Evolutionary conservation across 108 stramenopile genomes (phyloP), one percentile per base, ranked within the genome.

Genomic region (Hondaea fermentalgiana): DNA sequence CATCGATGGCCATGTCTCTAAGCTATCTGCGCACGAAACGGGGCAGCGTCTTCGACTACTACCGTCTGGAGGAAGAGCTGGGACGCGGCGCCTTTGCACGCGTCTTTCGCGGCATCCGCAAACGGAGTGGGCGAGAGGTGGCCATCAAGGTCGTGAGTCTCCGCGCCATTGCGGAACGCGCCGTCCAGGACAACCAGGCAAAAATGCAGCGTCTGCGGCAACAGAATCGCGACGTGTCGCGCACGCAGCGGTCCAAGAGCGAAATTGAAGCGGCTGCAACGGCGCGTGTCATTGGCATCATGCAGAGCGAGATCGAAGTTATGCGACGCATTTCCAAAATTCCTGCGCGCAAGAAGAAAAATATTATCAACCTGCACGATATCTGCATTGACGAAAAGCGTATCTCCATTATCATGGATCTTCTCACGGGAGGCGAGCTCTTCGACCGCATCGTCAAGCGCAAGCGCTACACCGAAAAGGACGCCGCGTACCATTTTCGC

Each of bases 381-480:
- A 53, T 83, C 49, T 53, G 19, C 51, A 53, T 83, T 17, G 51
- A 83, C 51, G 76, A 83, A 0, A 47, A 53, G 45, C 76, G 51
- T 6, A 83, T 83, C 28, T 10, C 49, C 76, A 47, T 98, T 72
- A 95, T 97, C 4, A 95, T 97, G 92, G 98, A 98, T 91, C 91
- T 91, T 19, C 94, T 96, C 93, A 60, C 87, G 57, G 98, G 98
- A 5, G 98, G 97, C 4, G 98, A 98, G 90, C 92, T 99, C 28
- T 98, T 98, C 87, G 97, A 98, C 93, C 94, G 97, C 12, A 97
- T 99, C 89, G 97, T 98, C 8, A 90, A 93, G 8, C 97, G 97
- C 91, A 95, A 95, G 87, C 95, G 89, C 87, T 99, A 98, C 90
- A 96, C 93, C 72, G 98, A 99, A 88, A 96, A 95, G 90, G 97